Evolutionary conservation across 805 yeast species (phyloP), one percentile per base, ranked within the genome.

Genomic region (Limtongia smithiae): DNA sequence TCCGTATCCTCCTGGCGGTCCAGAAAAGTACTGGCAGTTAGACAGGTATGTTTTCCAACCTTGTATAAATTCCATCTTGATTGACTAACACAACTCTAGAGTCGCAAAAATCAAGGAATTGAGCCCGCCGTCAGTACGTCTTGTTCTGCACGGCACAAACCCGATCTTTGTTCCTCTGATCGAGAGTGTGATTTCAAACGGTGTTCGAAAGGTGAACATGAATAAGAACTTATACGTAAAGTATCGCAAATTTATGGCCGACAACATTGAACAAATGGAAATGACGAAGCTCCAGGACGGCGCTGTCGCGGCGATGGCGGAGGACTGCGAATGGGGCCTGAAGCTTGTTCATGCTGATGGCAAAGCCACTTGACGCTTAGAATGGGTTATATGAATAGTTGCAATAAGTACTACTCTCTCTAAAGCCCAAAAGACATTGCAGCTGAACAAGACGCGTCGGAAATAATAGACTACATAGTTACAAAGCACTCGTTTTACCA

Each of bases 101-200:
- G 25, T 46, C 17, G 37, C 33, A 11, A 41, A 35, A 17, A 46
- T 46, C 37, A 20, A 17, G 9, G 22, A 40, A 21, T 34, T 40
- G n/a, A 22, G 38, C 12, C 37, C 46, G 9, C 12, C 44, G 14
- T 41, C 36, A 7, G 28, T 34, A 22, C 53, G 60, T 3, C 53
- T 66, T 7, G 68, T 68, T 30, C 57, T 68, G 32, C 71, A 67
- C 45, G 71, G 71, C 4, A 67, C 70, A 2, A 63, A 63, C 44
- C 65, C 61, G n/a, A 46, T 46, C 32, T 18, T 41, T 8, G 41
- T 24, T 27, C 33, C 28, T 15, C 32, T 46, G 25, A 40, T 46
- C 33, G 42, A 31, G 14, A 48, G 53, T 30, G 32, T 57, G 41
- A 63, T 57, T 36, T 43, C 46, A 14, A 47, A 51, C 15, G 70